Evolutionary conservation across 2,329 filamentous ascomycete genomes (phyloP), one percentile per base, ranked within the genome.

Genomic region (Arthrinium phaeospermum): DNA sequence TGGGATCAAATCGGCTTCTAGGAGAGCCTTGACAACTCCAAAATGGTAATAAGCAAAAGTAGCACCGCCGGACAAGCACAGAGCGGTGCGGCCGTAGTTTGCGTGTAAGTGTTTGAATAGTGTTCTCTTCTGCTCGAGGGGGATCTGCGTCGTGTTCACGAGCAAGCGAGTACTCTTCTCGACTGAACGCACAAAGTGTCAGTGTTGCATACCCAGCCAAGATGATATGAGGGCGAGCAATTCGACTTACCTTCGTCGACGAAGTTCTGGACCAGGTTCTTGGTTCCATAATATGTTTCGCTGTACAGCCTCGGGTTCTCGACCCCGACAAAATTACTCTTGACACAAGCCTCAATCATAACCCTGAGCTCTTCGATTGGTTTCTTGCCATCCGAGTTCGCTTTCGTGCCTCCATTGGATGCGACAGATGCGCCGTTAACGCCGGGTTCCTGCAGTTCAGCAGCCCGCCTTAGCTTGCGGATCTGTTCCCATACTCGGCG

Each of bases 281-380:
- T 99, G n/a, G 96, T 98, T 45, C 96, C 96, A 77, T 95, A 98
- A 80, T 99, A 99, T 3, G 96, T 97, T 84, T 98, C 95, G 78
- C 94, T 97, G 81, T 99, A 99, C n/a, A 99, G 84, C 71, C 94
- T 90, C 13, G 96, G 91, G 78, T 98, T 98, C 82, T 99, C 96
- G 19, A 98, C 92, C 0, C 96, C 96, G 24, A 94, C 94, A 82
- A 98, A 99, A 80, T 99, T 98, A 83, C 95, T 97, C 88, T 98
- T 99, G 77, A 98, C 93, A 80, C 95, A 98, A 19, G 94, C 94
- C 84, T 98, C 94, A 27, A 97, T 86, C 73, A 98, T 83, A 0
- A 88, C 88, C 74, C 91, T 92, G 71, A 99, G 86, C 71, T 96
- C 94, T 74, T 96, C 92, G 3, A 94, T 85, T 0, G 91, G 87